phyloP scores from a whole-genome alignment of 1,284 basidiomycete genomes.

The Fomitopsis palustris region DNA sequence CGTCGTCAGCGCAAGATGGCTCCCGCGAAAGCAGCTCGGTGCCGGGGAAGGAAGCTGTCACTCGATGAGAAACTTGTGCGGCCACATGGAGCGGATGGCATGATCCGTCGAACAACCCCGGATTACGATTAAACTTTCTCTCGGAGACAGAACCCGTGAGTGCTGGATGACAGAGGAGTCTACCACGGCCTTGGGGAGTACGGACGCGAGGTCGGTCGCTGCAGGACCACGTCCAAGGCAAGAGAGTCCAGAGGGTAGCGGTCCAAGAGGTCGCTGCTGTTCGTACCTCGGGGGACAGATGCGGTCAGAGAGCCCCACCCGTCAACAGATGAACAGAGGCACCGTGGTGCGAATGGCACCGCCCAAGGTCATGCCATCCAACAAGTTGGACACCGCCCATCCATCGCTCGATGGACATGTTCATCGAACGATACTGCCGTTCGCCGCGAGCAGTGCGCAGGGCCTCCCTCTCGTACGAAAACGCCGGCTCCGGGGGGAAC shows the following conservation, averaged over 20 bases:
- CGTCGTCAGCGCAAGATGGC: neutral
- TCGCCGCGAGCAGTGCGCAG: neutral
- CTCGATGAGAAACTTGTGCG: neutral
- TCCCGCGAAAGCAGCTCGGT: neutral
- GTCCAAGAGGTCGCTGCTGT: too few species aligned
- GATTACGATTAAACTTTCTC: neutral
- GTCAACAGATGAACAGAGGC: slow-evolving; percentile 73
- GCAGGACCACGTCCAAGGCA: too few species aligned
- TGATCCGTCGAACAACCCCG: neutral
- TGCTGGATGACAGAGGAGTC: neutral
- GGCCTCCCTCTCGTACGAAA: neutral
- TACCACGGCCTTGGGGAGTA: neutral
- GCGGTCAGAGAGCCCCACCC: slow-evolving; percentile 40
- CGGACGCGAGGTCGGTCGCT: neutral
- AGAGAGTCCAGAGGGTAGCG: too few species aligned
- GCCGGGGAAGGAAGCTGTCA: neutral
- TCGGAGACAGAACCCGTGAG: neutral
- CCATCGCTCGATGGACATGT: neutral
- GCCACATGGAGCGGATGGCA: neutral
- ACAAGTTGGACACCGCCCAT: neutral
- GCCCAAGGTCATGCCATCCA: neutral
- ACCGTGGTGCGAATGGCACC: slow-evolving; percentile 13
- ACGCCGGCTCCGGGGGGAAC: neutral
- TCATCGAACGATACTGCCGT: neutral
- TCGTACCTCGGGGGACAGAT: too few species aligned